Evolutionary conservation across 768 basidiomycete genomes (phyloP).

Genomic region (Collybia mongolica): DNA sequence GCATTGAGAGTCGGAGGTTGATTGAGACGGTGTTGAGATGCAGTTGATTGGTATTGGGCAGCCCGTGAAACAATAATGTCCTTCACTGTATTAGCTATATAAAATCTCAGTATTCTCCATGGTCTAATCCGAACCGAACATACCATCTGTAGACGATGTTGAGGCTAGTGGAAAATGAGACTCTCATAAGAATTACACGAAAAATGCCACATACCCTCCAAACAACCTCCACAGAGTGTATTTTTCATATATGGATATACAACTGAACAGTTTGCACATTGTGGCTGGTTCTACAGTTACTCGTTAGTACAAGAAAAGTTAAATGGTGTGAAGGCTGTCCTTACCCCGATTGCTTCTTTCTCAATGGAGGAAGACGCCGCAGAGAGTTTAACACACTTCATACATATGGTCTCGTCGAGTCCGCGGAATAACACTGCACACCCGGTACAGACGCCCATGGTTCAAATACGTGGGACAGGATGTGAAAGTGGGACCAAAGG

Average conservation of each 20-base stretch:
- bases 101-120: too few species aligned
- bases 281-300: not conserved
- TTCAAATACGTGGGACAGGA: not conserved
- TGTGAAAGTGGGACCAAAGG: not conserved
- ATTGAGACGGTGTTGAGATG: slow-evolving; percentile 1
- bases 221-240: not conserved
- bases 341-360: not conserved
- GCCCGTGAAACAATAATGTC: slow-evolving; percentile 1
- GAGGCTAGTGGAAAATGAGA: not conserved
- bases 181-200: not conserved
- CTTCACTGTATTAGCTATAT: not conserved
- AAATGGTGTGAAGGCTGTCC: not conserved
- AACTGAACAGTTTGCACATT: too few species aligned
- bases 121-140: too few species aligned
- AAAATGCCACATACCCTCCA: not conserved
- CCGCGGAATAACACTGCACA: slow-evolving; percentile 1
- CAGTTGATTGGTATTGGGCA: slow-evolving; percentile 1
- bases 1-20: slow-evolving; percentile 1
- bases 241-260: too few species aligned
- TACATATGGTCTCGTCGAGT: not conserved
- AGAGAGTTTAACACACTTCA: slow-evolving; percentile 1
- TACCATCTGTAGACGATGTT: not conserved
- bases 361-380: not conserved
- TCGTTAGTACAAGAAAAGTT: not conserved
- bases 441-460: slow-evolving; percentile 2